Base-by-base conservation (phyloP, 305 asterid species). In the Solanum chacoense region DNA sequence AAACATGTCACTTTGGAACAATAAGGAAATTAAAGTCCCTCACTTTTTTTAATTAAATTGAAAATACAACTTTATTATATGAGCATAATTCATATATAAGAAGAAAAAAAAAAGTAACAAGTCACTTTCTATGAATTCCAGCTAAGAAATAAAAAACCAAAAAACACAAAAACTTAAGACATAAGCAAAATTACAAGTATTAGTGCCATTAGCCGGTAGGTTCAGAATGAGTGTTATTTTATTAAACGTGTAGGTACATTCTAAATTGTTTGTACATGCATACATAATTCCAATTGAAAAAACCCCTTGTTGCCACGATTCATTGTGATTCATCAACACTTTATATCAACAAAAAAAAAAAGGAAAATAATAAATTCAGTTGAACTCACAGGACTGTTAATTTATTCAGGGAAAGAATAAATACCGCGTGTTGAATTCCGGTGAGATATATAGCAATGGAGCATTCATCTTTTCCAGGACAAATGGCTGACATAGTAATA, bases 371-470 rank as follows among this genome's bases (percentile, higher is more conserved):
- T 8, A 32, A 16, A 22, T 73, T 38, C 13, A 14, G 11, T 78
- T 78, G 35, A 24, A 77, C 59, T 1, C 12, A 77, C 34, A 6
- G 1, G 37, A 77, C 11, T 0, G 4, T 38, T 38, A 38, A 7
- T 38, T 40, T 11, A 3, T 26, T 37, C 1, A 5, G 4, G 73
- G 16, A 50, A 7, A 1, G 3, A 86, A 8, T 3, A 72, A n/a
- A 7, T 87, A 97, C 99, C 94, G 93, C 95, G 29, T 95, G 96
- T 63, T 97, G 99, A 91, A 95, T 94, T 74, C 99, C 99, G 65
- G 96, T 87, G 93, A 97, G 98, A 91, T 95, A 96, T 24, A 97
- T 97, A 85, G 99, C 98, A 16, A 95, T 75, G 3, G 99, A 96
- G 92, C 99, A 96, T 89, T 96, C 91, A 36, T 95, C 94, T 90